These are phyloP conservation scores for Anthracocystis walkeri DNA, from an alignment of 1,284 basidiomycete species.

Conservation along the genomic window DNA sequence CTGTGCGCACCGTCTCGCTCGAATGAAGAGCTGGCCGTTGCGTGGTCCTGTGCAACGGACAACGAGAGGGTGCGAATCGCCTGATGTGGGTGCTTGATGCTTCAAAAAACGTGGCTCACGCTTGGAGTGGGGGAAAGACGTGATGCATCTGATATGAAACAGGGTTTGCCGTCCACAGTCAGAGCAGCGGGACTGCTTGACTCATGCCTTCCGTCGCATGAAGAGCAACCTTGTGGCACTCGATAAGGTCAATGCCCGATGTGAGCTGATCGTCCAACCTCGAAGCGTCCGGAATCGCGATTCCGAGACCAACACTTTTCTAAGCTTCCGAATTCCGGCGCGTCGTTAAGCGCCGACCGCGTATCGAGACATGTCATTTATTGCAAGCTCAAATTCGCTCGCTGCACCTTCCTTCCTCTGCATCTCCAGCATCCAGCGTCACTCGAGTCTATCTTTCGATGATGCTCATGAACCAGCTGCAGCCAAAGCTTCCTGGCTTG, in stretches of 20 bases:
- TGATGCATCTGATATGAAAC: no score
- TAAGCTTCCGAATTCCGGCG: neutral
- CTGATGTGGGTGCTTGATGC: no score
- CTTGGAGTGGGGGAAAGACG: no score
- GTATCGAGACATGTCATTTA: constrained; percentile 47
- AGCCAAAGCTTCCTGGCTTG: neutral
- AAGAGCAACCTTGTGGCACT: no score
- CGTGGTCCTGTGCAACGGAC: no score
- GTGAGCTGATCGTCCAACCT: neutral
- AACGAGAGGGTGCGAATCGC: no score
- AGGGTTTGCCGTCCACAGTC: no score
- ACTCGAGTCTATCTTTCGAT: neutral
- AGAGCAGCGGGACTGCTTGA: no score
- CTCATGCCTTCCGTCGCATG: no score
- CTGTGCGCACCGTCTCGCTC: no score
- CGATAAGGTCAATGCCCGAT: neutral
- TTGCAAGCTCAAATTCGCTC: constrained; percentile 12
- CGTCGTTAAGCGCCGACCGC: neutral
- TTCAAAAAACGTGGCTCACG: no score
- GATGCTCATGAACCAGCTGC: neutral
- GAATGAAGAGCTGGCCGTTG: no score
- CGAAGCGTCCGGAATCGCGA: neutral
- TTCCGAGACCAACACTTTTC: constrained; percentile 1
- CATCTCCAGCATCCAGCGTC: neutral
- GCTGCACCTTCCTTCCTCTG: neutral